phyloP scores from a whole-genome alignment of 768 basidiomycete species.

The Mycena amicta region DNA sequence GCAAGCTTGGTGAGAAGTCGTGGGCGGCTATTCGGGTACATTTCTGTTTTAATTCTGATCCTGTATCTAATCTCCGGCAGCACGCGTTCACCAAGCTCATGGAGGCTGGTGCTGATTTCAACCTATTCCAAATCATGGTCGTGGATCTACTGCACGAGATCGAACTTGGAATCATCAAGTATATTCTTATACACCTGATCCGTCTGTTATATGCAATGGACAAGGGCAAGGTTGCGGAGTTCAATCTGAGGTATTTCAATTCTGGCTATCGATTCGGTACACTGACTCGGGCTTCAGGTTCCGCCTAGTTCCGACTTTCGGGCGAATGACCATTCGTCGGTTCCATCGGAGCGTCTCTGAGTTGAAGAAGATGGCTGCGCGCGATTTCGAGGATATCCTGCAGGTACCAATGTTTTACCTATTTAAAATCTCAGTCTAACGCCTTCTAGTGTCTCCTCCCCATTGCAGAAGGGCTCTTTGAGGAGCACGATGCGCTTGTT shows the following conservation, averaged over 20 bases:
- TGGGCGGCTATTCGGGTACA: not conserved
- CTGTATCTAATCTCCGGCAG: not conserved
- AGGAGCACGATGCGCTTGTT: constrained; percentile 4
- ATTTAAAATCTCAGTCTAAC: too few relatives aligned
- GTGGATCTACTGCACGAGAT: constrained; percentile 31
- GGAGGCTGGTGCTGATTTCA: too few relatives aligned
- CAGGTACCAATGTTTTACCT: too few relatives aligned
- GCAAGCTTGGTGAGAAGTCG: not conserved
- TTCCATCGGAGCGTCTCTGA: constrained; percentile 32
- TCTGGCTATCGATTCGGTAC: too few relatives aligned
- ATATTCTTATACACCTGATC: constrained; percentile 27
- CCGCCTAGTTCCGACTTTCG: constrained; percentile 24
- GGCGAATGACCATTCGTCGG: constrained; percentile 27
- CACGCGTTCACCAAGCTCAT: not conserved
- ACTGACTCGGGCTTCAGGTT: too few relatives aligned
- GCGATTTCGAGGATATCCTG: constrained; percentile 36
- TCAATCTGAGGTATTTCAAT: constrained; percentile 23
- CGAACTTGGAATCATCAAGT: constrained; percentile 31
- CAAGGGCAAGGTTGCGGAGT: constrained; percentile 2
- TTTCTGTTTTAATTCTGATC: not conserved
- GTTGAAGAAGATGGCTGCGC: constrained; percentile 33
- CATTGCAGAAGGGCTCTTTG: too few relatives aligned
- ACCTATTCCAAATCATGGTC: constrained; percentile 19
- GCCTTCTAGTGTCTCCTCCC: too few relatives aligned
- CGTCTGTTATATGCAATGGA: constrained; percentile 21